Percentiles rank a stretch among this genome's conserved stretches.
phyloP scores from a whole-genome alignment of 2,329 filamentous ascomycete species.

The Lasiodiplodia sp. region DNA sequence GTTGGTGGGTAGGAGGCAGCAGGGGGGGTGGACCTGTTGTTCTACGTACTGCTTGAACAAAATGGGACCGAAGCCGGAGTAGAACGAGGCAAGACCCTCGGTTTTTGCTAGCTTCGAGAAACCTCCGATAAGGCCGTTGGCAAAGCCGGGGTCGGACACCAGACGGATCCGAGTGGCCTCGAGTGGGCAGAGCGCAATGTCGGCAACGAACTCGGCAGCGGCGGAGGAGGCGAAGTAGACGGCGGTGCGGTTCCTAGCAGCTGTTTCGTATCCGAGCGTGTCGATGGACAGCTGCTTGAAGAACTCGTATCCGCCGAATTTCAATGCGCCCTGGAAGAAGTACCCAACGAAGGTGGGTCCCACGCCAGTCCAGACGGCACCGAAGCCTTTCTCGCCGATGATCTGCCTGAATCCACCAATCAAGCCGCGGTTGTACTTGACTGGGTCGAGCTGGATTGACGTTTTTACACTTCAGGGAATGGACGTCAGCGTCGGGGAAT shows the following conservation, averaged over 20 bases:
- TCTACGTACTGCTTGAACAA: slow-evolving; percentile 50
- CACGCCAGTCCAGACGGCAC: slow-evolving; percentile 65
- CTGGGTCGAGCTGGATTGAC: slow-evolving; percentile 75
- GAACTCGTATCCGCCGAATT: slow-evolving; percentile 94
- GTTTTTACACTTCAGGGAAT: slow-evolving; percentile 82
- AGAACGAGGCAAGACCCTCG: slow-evolving; percentile 86
- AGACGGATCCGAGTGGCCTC: slow-evolving; percentile 94
- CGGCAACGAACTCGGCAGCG: slow-evolving; percentile 70
- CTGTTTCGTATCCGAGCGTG: slow-evolving; percentile 71
- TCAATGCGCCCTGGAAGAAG: slow-evolving; percentile 48
- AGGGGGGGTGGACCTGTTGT: background rate
- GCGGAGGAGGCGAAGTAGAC: slow-evolving; percentile 77
- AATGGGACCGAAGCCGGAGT: slow-evolving; percentile 79
- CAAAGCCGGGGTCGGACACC: slow-evolving; percentile 86
- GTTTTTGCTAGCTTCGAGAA: slow-evolving; percentile 83
- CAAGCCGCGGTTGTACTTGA: slow-evolving; percentile 69
- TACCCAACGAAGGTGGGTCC: slow-evolving; percentile 67
- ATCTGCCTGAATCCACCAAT: slow-evolving; percentile 88
- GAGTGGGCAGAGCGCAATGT: slow-evolving; percentile 87
- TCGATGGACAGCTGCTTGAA: slow-evolving; percentile 94
- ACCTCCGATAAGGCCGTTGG: slow-evolving; percentile 78
- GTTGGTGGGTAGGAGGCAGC: too few species aligned
- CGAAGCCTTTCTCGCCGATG: slow-evolving; percentile 76
- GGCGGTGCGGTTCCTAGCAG: slow-evolving; percentile 78
- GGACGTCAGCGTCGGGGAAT: slow-evolving; percentile 4